Conservation (phyloP, 1,284 basidiomycete genomes). For the Fomitopsis palustris region DNA sequence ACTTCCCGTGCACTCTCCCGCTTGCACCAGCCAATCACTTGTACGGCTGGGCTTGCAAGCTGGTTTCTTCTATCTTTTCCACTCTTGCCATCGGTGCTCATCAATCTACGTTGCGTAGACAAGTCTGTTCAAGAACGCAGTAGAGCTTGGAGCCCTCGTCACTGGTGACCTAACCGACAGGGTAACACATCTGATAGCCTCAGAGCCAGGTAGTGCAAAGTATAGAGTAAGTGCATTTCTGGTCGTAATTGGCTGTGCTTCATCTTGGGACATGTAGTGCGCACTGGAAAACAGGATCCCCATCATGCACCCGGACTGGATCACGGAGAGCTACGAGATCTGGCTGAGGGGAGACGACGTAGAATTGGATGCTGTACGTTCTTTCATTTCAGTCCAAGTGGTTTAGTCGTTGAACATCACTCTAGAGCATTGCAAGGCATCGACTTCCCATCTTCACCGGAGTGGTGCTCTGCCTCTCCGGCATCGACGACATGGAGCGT, state of each 20-base stretch:
- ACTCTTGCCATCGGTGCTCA: neutral
- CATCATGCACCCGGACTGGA: constrained; percentile 71
- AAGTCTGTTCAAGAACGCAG: constrained; percentile 66
- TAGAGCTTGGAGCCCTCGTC: constrained; percentile 70
- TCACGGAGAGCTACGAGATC: constrained; percentile 59
- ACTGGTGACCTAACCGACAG: constrained; percentile 70
- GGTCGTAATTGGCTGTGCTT: neutral
- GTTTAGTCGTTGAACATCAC: neutral
- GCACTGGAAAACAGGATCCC: constrained; percentile 72
- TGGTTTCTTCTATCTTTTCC: neutral
- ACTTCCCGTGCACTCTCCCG: neutral
- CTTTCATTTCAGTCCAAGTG: neutral
- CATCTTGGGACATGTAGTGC: constrained; percentile 43
- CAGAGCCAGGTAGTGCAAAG: constrained; percentile 69
- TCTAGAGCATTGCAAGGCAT: constrained; percentile 50
- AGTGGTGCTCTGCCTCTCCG: constrained; percentile 63
- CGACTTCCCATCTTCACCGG: constrained; percentile 64
- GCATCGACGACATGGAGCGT: constrained; percentile 50
- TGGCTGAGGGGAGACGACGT: constrained; percentile 80
- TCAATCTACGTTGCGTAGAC: constrained; percentile 35
- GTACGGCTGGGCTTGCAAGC: too few species aligned
- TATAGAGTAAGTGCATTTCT: constrained; percentile 46
- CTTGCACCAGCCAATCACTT: too few species aligned
- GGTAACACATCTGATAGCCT: constrained; percentile 78
- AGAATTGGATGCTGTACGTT: constrained; percentile 45